Evolutionary conservation across 73 alveolate species (phyloP).

Genomic region (Tetrahymena thermophila): DNA sequence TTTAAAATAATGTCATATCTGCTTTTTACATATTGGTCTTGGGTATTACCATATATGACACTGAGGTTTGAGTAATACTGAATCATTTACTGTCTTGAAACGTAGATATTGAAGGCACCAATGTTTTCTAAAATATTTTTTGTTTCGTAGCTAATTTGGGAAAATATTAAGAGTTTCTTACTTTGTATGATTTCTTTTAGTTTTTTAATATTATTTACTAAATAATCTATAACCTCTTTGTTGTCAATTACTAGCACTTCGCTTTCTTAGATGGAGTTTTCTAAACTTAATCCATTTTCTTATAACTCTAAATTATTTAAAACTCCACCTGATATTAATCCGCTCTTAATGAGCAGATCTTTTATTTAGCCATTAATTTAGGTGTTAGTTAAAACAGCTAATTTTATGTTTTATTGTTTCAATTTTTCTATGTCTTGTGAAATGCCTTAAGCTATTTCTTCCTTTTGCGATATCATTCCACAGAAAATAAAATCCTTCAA

Average conservation of each 20-base stretch:
- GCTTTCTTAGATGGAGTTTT: background rate
- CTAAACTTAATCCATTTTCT: background rate
- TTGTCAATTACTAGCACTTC: background rate
- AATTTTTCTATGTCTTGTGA: background rate
- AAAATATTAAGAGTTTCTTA: background rate
- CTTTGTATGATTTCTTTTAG: background rate
- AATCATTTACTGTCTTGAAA: background rate
- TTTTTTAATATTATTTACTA: too few species aligned
- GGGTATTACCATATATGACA: background rate
- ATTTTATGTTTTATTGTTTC: background rate
- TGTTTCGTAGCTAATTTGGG: background rate
- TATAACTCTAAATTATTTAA: background rate
- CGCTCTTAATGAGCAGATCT: background rate
- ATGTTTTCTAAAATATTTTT: background rate
- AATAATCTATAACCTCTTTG: background rate
- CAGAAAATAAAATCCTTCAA: background rate
- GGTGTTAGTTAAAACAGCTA: background rate
- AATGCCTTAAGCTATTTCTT: background rate
- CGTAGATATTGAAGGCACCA: background rate
- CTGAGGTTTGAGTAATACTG: background rate
- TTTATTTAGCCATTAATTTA: too few species aligned
- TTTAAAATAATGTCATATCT: background rate
- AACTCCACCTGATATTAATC: background rate
- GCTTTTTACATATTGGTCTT: background rate
- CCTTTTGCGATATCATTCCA: background rate